phyloP scores from a whole-genome alignment of 2,329 filamentous ascomycete species.

The Botrytis pseudocinerea region DNA sequence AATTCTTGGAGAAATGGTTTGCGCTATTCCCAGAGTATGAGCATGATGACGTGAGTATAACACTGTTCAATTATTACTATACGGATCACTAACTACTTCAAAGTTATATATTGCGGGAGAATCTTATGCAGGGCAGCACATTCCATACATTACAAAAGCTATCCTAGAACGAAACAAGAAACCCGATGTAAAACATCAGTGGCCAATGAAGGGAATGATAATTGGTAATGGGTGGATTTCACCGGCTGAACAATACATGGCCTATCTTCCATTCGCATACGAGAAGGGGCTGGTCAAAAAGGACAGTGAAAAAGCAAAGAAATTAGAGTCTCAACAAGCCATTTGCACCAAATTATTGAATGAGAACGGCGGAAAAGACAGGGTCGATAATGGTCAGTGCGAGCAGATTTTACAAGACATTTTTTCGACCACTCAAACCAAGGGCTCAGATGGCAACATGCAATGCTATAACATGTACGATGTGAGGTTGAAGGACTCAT shows the following conservation, averaged over 20 bases:
- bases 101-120: slow-evolving; percentile 94
- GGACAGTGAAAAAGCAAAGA: slow-evolving; percentile 61
- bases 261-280: slow-evolving; percentile 82
- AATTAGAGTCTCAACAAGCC: slow-evolving; percentile 67
- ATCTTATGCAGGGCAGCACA: slow-evolving; percentile 95
- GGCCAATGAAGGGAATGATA: slow-evolving; percentile 81
- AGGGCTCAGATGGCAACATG: slow-evolving; percentile 50
- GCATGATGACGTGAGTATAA: slow-evolving; percentile 78
- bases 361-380: slow-evolving; percentile 56
- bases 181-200: slow-evolving; percentile 50
- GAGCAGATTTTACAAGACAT: slow-evolving; percentile 76
- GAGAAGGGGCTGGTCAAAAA: slow-evolving; percentile 70
- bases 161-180: slow-evolving; percentile 84
- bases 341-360: slow-evolving; percentile 65
- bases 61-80: not conserved
- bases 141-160: slow-evolving; percentile 91
- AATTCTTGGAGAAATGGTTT: slow-evolving; percentile 91
- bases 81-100: slow-evolving; percentile 31
- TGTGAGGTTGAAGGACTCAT: slow-evolving; percentile 77
- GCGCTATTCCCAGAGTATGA: slow-evolving; percentile 87
- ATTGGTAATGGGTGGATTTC: slow-evolving; percentile 99
- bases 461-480: slow-evolving; percentile 97
- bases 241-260: slow-evolving; percentile 82
- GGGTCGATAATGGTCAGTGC: slow-evolving; percentile 70
- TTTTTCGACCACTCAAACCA: slow-evolving; percentile 63